phyloP scores from a whole-genome alignment of 2,329 filamentous ascomycete species.

The Drechslerella coelobrocha region DNA sequence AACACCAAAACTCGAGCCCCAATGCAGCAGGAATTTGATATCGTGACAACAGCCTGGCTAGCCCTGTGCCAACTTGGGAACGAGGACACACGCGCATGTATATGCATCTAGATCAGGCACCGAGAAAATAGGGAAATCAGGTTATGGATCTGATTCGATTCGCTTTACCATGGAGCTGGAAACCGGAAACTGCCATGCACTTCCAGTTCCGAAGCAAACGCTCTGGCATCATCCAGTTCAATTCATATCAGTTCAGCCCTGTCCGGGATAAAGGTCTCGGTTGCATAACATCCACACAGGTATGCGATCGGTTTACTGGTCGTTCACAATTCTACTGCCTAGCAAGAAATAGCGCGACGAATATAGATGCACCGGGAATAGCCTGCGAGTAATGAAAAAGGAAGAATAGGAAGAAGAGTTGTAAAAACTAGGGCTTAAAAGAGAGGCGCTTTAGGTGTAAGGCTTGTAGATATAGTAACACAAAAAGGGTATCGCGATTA shows the following conservation, averaged over 20 bases:
- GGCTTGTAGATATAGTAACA: neutral
- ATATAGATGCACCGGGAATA: neutral
- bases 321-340: neutral
- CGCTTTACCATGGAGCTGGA: neutral
- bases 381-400: neutral
- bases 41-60: neutral
- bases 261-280: too few species aligned
- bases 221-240: neutral
- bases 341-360: neutral
- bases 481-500: slow-evolving; percentile 1
- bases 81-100: neutral
- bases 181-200: neutral
- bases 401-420: neutral
- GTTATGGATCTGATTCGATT: neutral
- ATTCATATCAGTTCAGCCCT: too few species aligned
- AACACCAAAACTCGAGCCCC: too few species aligned
- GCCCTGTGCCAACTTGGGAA: neutral
- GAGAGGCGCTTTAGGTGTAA: neutral
- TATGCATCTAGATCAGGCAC: neutral
- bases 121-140: neutral
- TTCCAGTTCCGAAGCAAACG: neutral
- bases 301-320: too few species aligned
- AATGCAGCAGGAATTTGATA: neutral
- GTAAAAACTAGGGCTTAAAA: neutral
- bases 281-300: too few species aligned